Conservation (phyloP, 352 stramenopile genomes). For the Halophytophthora polymorphica region DNA sequence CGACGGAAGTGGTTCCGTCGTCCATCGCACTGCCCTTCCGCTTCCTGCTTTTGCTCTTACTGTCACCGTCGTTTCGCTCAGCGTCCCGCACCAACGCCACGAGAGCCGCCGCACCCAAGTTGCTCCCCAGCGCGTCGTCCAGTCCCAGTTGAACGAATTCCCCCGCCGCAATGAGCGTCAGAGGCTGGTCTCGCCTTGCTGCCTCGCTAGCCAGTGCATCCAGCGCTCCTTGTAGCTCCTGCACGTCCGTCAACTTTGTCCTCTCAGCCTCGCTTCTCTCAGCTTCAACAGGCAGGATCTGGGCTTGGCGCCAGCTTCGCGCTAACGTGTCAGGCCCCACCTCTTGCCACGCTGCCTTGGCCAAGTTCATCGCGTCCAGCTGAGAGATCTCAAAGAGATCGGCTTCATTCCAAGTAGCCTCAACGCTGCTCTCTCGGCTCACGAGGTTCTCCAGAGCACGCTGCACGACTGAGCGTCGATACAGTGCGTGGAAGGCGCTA, state of each 20-base stretch:
- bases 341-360: slow-evolving; percentile 4
- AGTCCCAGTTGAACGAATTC: not conserved
- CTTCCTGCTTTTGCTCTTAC: not conserved
- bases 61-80: not conserved
- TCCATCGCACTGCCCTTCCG: too few species aligned
- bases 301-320: not conserved
- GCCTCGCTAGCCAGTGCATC: not conserved
- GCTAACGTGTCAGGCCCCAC: not conserved
- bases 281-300: not conserved
- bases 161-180: not conserved
- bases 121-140: not conserved
- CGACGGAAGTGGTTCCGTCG: too few species aligned
- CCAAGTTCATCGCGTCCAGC: not conserved
- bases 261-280: not conserved
- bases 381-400: slow-evolving; percentile 4
- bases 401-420: too few species aligned
- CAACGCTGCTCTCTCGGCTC: not conserved
- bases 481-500: not conserved
- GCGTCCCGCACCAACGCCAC: not conserved
- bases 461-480: slow-evolving; percentile 1
- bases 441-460: not conserved
- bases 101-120: not conserved
- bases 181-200: not conserved
- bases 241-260: not conserved
- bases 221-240: slow-evolving; percentile 2